Evolutionary conservation across 345 rosid species (phyloP), one percentile per base, ranked within the genome.

Genomic region (Noccaea caerulescens): DNA sequence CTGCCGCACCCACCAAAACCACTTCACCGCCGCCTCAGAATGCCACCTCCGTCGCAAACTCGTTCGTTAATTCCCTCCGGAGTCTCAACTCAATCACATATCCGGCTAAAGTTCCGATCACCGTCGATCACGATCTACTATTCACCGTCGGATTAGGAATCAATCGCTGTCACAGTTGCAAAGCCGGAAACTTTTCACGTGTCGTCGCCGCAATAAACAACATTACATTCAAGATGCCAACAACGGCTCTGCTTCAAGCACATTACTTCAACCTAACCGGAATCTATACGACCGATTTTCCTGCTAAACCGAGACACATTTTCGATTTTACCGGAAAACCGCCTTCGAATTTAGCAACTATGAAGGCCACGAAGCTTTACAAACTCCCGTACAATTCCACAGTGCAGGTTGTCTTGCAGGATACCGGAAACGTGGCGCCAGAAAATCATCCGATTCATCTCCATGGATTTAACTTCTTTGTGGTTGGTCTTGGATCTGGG

Each of bases 401-500:
- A 0, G 97, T 91, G 7, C 87, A 93, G 50, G 66, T 89, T n/a
- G 83, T 93, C 20, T 71, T 93, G 45, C 98, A 93, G 50, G 97
- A 89, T 68, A 93, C 96, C 0, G 88, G 86, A 1, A 83, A 89
- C 84, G 80, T 93, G 1, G 60, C 96, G 0, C 87, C 98, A 0
- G 96, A 91, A 59, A 93, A 84, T 47, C 97, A 91, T 69, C 97
- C 97, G 0, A 11, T 93, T 14, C 98, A 93, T 76, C 80, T 93
- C n/a, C 98, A 93, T 58, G 98, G 98, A 10, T 88, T 80, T 80
- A 91, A 89, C 55, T 91, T 93, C 82, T 93, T 84, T 58, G 86
- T 46, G 46, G 91, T 93, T 27, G 98, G 98, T 25, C 62, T 88
- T 5, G 97, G 98, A 33, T 3, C 81, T 12, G 96, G 98, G 12